Evolutionary conservation across 176 grass and related monocot species (phyloP), one percentile per base, ranked within the genome.

Genomic region (Tillandsia fasciculata): DNA sequence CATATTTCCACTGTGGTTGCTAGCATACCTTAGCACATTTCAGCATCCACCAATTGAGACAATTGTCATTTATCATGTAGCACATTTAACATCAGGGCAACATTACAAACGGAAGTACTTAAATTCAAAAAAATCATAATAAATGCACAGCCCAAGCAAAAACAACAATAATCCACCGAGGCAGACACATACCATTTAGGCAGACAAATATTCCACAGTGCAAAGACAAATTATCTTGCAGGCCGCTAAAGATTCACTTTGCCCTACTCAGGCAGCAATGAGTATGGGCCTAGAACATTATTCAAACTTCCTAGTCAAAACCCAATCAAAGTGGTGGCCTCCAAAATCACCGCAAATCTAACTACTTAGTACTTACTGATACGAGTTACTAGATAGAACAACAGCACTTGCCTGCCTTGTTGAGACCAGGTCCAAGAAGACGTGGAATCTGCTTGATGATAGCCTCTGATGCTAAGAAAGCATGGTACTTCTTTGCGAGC

Each of bases 371-470:
- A 1, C 11, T 17, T 8, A 9, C 15, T 17, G 10, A 59, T 59
- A 59, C 15, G 3, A 59, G 8, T 59, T 20, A 15, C n/a, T 48
- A 8, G 3, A 23, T 0, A 77, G 72, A 14, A 2, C 64, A 63
- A 53, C 10, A 53, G 20, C 68, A 15, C 82, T 50, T 90, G 83
- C 87, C 87, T 65, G 87, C 91, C 75, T 96, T 96, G 82, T 96
- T 96, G 71, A 96, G 91, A 86, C 91, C 91, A 70, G 91, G 91
- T 10, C 91, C 91, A 22, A 96, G 87, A 76, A 96, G 91, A 56
- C 87, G 79, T 49, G 91, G 91, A 74, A 96, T 96, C 72, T 96
- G 87, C 68, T 96, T 96, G 76, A 96, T 96, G 69, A 96, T 86
- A 50, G 87, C 82, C 70, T 96, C 91, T 51, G 91, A 96, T 50